phyloP scores from a whole-genome alignment of 768 basidiomycete species.

The Kwoniella dendrophila region DNA sequence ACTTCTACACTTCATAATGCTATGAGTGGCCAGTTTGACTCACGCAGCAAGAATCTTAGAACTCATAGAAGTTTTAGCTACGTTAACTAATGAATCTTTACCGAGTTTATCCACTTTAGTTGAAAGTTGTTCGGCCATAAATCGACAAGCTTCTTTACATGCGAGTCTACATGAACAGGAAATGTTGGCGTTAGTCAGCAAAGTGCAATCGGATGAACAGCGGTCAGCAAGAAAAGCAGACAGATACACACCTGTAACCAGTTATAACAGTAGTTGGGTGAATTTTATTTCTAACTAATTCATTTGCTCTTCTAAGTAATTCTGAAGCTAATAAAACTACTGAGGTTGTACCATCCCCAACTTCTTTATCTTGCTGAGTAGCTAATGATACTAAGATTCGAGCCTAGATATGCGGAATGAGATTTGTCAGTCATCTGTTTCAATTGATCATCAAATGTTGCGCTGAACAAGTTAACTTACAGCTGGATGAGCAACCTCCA shows the following conservation, averaged over 20 bases:
- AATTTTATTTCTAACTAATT: conserved; percentile 95
- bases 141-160: conserved; percentile 94
- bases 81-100: conserved; percentile 86
- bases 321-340: conserved; percentile 99
- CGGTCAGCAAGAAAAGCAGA: too few species aligned
- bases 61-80: conserved; percentile 97
- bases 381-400: conserved; percentile 97
- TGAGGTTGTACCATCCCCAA: conserved; percentile 97
- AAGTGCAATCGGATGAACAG: not conserved
- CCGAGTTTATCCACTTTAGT: conserved; percentile 93
- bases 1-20: not conserved
- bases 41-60: conserved; percentile 98
- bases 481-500: conserved; percentile 94
- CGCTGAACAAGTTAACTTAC: conserved; percentile 58
- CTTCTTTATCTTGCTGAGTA: conserved; percentile 99
- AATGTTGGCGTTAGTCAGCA: not conserved
- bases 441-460: not conserved
- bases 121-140: conserved; percentile 95
- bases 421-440: too few species aligned
- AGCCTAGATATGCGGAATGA: conserved; percentile 37
- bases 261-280: conserved; percentile 99
- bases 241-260: conserved; percentile 70
- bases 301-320: conserved; percentile 90
- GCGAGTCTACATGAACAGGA: conserved; percentile 63
- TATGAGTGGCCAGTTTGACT: conserved; percentile 54